Evolutionary conservation across 2,329 filamentous ascomycete genomes (phyloP).

Genomic region (Colletotrichum acutatum): DNA sequence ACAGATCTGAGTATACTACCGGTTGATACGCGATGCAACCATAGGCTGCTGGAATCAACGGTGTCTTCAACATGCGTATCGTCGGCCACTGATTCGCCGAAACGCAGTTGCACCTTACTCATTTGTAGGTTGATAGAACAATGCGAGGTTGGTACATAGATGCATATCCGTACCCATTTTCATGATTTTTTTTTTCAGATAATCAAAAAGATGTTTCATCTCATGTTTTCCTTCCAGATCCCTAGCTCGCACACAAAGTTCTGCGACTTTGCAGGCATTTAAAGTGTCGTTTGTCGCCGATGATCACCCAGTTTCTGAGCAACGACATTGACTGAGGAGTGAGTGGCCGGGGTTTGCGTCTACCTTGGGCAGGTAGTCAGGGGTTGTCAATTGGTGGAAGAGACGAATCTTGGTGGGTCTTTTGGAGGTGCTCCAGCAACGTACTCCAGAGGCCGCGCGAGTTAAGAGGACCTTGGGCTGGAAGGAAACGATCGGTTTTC

Average conservation of each 20-base stretch:
- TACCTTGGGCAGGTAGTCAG: neutral
- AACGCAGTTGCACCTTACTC: neutral
- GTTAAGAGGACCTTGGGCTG: neutral
- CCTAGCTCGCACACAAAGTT: neutral
- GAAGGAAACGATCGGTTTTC: slow-evolving; percentile 8
- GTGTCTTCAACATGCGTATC: neutral
- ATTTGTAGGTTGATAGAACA: too few species aligned
- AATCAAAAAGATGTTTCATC: neutral
- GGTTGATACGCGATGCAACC: neutral
- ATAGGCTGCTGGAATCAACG: neutral
- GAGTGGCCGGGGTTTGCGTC: neutral
- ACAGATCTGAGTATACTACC: neutral
- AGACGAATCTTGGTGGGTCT: neutral
- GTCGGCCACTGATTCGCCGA: neutral
- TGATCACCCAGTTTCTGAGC: neutral
- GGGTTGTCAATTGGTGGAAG: neutral
- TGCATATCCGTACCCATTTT: neutral
- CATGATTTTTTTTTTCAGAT: neutral
- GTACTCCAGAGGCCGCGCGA: neutral
- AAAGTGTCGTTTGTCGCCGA: neutral
- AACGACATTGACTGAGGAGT: neutral
- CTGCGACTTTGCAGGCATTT: neutral
- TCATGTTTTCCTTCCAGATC: neutral
- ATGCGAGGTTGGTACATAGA: neutral
- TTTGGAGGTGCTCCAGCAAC: neutral